Conservation (phyloP, 2,329 filamentous ascomycete species). For the Cladosporium phlei region DNA sequence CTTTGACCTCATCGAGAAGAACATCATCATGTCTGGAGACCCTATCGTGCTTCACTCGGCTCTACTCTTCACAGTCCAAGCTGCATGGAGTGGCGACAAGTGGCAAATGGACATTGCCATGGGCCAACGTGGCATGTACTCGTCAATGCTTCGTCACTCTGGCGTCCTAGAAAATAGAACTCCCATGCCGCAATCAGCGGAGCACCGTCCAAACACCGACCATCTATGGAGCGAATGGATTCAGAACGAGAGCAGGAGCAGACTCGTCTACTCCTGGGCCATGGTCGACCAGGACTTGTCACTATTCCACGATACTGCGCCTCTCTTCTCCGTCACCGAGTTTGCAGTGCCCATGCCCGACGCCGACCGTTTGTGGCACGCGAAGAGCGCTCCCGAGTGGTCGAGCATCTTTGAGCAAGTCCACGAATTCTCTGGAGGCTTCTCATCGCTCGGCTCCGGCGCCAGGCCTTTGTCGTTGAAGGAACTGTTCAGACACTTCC, state of each 20-base stretch:
- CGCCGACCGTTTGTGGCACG: constrained; percentile 59
- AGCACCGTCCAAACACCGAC: constrained; percentile 46
- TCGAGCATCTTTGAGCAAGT: constrained; percentile 54
- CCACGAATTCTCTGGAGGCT: constrained; percentile 51
- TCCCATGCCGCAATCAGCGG: constrained; percentile 43
- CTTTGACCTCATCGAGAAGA: constrained; percentile 67
- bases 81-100: constrained; percentile 70
- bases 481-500: constrained; percentile 63
- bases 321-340: constrained; percentile 61
- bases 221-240: constrained; percentile 61
- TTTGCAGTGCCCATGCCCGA: constrained; percentile 61
- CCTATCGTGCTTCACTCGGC: constrained; percentile 61
- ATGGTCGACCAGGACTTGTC: constrained; percentile 69
- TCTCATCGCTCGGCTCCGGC: constrained; percentile 50
- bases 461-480: constrained; percentile 55
- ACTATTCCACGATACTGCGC: constrained; percentile 60
- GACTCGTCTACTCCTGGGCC: constrained; percentile 69
- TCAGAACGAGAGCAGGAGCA: constrained; percentile 58
- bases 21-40: constrained; percentile 63
- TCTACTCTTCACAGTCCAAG: constrained; percentile 62
- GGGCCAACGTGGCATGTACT: constrained; percentile 69
- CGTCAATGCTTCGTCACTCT: constrained; percentile 66
- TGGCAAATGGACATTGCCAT: constrained; percentile 75
- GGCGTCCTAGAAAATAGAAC: constrained; percentile 54
- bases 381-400: constrained; percentile 57